Conservation (phyloP, 2,329 filamentous ascomycete genomes). For the Thelonectria rubi region DNA sequence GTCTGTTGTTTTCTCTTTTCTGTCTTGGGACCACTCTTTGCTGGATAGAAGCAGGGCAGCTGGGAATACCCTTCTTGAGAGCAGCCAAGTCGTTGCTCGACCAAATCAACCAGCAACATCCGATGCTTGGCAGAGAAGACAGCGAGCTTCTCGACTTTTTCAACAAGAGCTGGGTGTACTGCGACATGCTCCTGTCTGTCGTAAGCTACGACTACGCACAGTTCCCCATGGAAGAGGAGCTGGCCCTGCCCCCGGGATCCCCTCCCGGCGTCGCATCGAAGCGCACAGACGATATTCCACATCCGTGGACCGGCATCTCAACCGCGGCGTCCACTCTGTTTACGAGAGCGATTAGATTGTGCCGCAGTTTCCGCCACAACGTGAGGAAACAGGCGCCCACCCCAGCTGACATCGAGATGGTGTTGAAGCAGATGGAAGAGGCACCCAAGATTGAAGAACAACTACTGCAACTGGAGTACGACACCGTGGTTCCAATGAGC, state of each 20-base stretch:
- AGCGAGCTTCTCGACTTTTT: conserved; percentile 48
- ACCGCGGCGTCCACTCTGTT: conserved; percentile 46
- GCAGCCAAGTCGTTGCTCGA: conserved; percentile 42
- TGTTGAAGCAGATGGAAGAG: conserved; percentile 37
- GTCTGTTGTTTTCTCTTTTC: conserved; percentile 50
- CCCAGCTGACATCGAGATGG: conserved; percentile 44
- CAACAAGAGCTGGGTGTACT: conserved; percentile 51
- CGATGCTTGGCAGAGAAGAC: conserved; percentile 29
- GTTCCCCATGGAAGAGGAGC: conserved; percentile 25
- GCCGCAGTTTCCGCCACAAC: conserved; percentile 46
- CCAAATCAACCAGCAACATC: conserved; percentile 38
- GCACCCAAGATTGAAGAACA: conserved; percentile 49
- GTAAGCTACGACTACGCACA: conserved; percentile 46
- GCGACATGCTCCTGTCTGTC: conserved; percentile 51
- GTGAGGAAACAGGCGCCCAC: conserved; percentile 29
- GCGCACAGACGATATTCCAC: conserved; percentile 38
- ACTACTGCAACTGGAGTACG: conserved; percentile 46
- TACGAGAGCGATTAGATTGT: conserved; percentile 48
- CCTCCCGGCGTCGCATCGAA: conserved; percentile 9
- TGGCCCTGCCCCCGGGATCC: conserved; percentile 8
- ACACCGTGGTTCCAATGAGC: conserved; percentile 20
- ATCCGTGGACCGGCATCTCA: conserved; percentile 53
- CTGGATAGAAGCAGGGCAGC: conserved; percentile 49
- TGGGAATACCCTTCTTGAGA: conserved; percentile 46
- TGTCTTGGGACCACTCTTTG: conserved; percentile 52